These are phyloP conservation scores for Closterium sp. DNA, from an alignment of 139 green algal genomes.

Conservation along the genomic window DNA sequence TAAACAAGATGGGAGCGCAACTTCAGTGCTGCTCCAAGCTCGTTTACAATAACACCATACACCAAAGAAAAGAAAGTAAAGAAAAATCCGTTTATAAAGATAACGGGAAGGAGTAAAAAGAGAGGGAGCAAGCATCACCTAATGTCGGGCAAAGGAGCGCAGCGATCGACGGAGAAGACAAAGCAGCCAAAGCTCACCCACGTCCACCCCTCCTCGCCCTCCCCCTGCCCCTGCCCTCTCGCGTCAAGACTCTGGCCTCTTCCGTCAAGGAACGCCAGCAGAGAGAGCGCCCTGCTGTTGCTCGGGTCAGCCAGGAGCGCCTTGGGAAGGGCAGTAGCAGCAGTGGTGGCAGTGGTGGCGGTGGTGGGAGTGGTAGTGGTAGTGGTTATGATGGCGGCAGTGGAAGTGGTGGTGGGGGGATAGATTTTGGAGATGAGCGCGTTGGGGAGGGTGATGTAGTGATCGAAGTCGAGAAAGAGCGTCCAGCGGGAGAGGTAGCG, in stretches of 20 bases:
- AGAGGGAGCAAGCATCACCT: not conserved
- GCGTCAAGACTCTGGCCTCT: not conserved
- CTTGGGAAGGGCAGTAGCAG: not conserved
- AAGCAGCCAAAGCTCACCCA: not conserved
- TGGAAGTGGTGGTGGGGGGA: not conserved
- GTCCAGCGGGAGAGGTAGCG: not conserved
- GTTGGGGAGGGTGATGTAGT: not conserved
- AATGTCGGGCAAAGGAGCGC: not conserved
- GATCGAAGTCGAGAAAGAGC: not conserved
- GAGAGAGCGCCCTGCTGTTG: not conserved
- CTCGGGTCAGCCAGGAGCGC: not conserved
- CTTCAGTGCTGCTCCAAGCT: no score
- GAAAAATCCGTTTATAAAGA: no score
- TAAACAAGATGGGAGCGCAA: no score
- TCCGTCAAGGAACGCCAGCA: not conserved
- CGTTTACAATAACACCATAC: no score
- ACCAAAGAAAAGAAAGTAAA: no score
- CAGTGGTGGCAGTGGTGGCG: not conserved
- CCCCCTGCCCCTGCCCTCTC: not conserved
- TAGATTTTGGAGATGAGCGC: not conserved
- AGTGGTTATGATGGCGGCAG: not conserved
- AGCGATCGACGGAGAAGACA: not conserved
- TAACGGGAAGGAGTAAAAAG: no score
- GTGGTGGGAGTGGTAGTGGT: not conserved
- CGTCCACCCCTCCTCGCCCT: not conserved